Evolutionary conservation across 306 rosid species (phyloP).

Genomic region (Medicago ruthenica): DNA sequence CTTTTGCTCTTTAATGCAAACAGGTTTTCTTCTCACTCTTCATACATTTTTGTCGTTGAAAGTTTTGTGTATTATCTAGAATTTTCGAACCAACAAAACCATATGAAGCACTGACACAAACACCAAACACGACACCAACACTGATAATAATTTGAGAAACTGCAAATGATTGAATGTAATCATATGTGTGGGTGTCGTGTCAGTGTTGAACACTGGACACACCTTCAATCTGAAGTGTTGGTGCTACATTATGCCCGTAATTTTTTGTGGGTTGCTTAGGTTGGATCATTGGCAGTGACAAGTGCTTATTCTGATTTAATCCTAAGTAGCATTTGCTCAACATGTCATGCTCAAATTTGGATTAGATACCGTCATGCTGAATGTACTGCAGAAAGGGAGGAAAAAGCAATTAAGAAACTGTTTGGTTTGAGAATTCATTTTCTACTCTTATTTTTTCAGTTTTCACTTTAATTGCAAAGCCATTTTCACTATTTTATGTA

Average conservation of each 20-base stretch:
- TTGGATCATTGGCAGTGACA: slow-evolving; percentile 13
- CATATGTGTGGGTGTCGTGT: neutral
- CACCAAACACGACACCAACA: neutral
- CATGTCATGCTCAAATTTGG: neutral
- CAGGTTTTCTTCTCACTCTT: slow-evolving; percentile 57
- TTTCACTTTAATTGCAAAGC: neutral
- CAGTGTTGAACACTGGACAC: neutral
- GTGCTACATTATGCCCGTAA: slow-evolving; percentile 4
- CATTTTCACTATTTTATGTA: neutral
- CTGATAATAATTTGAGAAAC: neutral
- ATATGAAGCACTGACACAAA: neutral
- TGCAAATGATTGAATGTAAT: neutral
- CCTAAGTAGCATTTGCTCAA: neutral
- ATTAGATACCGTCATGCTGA: neutral
- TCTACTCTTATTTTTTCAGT: neutral
- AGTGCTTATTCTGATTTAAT: slow-evolving; percentile 37
- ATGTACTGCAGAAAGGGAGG: neutral
- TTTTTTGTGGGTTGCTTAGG: slow-evolving; percentile 29
- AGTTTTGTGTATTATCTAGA: neutral
- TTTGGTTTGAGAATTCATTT: neutral
- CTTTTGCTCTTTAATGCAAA: slow-evolving; percentile 45
- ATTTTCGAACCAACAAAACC: slow-evolving; percentile 4
- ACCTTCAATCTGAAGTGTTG: neutral
- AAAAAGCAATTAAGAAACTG: neutral
- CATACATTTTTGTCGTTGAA: neutral